Percentiles rank a stretch among this genome's conserved stretches.
These are phyloP conservation scores for Septoria petroselini DNA, from an alignment of 2,329 filamentous ascomycete species.

Conservation along the genomic window DNA sequence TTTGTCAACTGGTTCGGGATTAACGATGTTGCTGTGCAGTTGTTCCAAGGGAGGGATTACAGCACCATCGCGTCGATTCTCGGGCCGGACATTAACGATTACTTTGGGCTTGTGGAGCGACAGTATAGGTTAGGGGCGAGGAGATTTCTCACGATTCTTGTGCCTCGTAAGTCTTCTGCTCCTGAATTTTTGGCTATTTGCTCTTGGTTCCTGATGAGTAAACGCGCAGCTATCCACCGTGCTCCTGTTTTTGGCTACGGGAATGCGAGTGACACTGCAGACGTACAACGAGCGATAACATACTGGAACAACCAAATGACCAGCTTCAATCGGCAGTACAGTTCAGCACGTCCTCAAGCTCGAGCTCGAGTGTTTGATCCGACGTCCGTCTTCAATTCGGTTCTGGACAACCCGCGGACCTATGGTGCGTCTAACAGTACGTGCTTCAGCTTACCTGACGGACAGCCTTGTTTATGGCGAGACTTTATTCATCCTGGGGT, in stretches of 20 bases:
- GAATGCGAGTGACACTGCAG: neutral
- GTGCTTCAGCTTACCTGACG: slow-evolving; percentile 11
- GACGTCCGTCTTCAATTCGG: neutral
- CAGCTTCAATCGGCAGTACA: too few relatives aligned
- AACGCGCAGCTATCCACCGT: neutral
- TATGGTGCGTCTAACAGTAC: slow-evolving; percentile 20
- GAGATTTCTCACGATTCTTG: slow-evolving; percentile 1
- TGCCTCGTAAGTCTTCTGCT: neutral
- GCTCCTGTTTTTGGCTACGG: slow-evolving; percentile 4
- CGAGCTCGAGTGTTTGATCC: slow-evolving; percentile 1
- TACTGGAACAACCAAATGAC: too few relatives aligned
- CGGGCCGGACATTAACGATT: neutral
- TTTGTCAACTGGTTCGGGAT: slow-evolving; percentile 18
- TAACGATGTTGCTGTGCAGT: slow-evolving; percentile 16
- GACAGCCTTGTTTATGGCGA: slow-evolving; percentile 18
- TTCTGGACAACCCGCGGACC: slow-evolving; percentile 6
- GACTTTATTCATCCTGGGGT: slow-evolving; percentile 19
- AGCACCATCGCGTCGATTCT: neutral
- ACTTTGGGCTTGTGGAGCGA: neutral
- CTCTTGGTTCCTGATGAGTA: too few relatives aligned
- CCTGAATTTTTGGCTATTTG: too few relatives aligned
- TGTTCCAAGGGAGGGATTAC: neutral
- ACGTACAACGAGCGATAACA: slow-evolving; percentile 36
- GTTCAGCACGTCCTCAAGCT: neutral
- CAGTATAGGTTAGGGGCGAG: slow-evolving; percentile 5